A percentile compares a stretch with the other conserved stretches of the same genome.
These are phyloP conservation scores for Colletotrichum simmondsii DNA, from an alignment of 2,329 filamentous ascomycete species.

Conservation along the genomic window DNA sequence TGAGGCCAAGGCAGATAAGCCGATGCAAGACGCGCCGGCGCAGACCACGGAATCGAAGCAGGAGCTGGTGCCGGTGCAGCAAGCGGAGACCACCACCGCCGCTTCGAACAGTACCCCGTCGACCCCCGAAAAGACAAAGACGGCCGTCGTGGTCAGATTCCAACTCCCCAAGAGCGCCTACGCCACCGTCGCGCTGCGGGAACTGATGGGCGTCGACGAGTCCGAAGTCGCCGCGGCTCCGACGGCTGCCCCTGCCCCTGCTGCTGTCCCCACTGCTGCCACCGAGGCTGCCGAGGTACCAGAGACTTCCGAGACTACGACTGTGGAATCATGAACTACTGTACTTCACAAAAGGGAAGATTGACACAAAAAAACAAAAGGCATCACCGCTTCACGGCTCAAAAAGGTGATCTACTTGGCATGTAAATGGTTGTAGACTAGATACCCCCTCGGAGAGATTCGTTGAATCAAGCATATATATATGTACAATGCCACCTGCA, in stretches of 20 bases:
- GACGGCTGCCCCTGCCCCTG: too few species aligned
- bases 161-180: constrained; percentile 84
- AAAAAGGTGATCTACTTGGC: constrained; percentile 5
- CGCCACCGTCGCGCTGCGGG: constrained; percentile 84
- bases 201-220: constrained; percentile 70
- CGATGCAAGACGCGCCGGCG: constrained; percentile 6
- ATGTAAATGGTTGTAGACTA: constrained; percentile 32
- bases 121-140: constrained; percentile 52
- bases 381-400: neutral
- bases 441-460: constrained; percentile 27
- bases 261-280: neutral
- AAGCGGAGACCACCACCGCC: constrained; percentile 33
- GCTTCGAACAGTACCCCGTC: constrained; percentile 26
- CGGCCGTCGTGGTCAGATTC: constrained; percentile 78
- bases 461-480: neutral
- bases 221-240: constrained; percentile 25
- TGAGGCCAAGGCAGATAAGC: constrained; percentile 4
- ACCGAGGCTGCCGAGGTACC: neutral
- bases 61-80: constrained; percentile 9
- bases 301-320: neutral
- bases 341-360: neutral
- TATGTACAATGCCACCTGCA: constrained; percentile 22
- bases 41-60: neutral
- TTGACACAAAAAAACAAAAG: neutral
- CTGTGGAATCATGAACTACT: neutral